Evolutionary conservation across 1,284 basidiomycete genomes (phyloP).

Genomic region (Calocybe gambosa): DNA sequence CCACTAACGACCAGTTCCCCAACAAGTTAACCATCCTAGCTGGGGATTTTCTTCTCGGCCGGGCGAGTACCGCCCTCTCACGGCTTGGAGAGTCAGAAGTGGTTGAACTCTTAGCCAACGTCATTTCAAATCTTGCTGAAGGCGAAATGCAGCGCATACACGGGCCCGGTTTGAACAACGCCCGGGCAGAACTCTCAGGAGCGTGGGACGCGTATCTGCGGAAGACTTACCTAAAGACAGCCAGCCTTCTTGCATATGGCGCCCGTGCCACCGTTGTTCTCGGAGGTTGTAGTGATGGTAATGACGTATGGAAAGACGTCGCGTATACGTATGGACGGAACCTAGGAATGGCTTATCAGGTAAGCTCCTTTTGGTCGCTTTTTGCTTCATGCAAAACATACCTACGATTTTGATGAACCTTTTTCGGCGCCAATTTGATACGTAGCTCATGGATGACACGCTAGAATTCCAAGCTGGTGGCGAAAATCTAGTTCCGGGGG

Average conservation of each 20-base stretch:
- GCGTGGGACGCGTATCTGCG: conserved; percentile 87
- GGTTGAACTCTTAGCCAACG: conserved; percentile 88
- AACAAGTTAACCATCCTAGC: conserved; percentile 94
- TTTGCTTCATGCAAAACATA: background rate
- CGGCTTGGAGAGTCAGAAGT: conserved; percentile 86
- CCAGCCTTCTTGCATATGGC: conserved; percentile 92
- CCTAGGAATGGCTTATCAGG: conserved; percentile 89
- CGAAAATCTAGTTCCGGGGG: conserved; percentile 67
- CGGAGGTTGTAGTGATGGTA: conserved; percentile 70
- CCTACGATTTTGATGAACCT: background rate
- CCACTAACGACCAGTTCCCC: conserved; percentile 68
- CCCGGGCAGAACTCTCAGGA: conserved; percentile 26
- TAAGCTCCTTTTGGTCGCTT: conserved; percentile 30
- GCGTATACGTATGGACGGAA: conserved; percentile 66
- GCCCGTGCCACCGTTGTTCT: conserved; percentile 87
- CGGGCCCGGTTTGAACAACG: conserved; percentile 25
- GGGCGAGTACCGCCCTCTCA: conserved; percentile 84
- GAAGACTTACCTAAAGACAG: conserved; percentile 96
- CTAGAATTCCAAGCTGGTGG: conserved; percentile 74
- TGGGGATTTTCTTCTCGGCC: conserved; percentile 93
- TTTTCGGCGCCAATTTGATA: too few species aligned
- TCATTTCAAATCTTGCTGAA: conserved; percentile 94
- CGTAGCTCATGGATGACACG: conserved; percentile 87
- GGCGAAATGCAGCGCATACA: conserved; percentile 92
- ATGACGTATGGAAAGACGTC: conserved; percentile 83